Base-by-base conservation (phyloP, 805 yeast species). In the Ascoidea asiatica region DNA sequence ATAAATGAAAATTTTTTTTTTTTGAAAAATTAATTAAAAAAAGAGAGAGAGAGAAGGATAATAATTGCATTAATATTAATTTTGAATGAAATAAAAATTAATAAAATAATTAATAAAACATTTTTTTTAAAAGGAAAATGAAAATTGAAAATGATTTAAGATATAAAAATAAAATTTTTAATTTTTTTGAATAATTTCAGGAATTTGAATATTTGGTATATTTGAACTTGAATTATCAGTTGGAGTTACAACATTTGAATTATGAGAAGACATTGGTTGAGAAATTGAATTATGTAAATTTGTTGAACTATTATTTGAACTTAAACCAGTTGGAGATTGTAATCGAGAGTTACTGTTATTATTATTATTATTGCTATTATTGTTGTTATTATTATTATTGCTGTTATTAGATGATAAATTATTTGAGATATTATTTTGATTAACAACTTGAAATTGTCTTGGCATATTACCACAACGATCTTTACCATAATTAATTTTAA, bases 401-500 rank as follows among this genome's bases (percentile, higher is more conserved):
- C 15, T 29, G 15, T 29, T 29, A 3, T 29, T 29, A 29, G 8
- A 11, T 11, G 8, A 11, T 8, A 11, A 11, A 15, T 29, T 29
- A 15, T 29, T 23, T 6, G 6, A 7, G 11, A 7, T 23, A 11
- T 23, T 29, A 15, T 29, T 29, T 29, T 8, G 15, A 38, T 43
- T 39, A 21, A 37, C 19, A 15, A 44, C 18, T 37, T 47, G 48
- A 29, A 77, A 77, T 59, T 81, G 90, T 56, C 95, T 73, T 42
- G 97, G 96, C 48, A 87, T 78, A 57, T 89, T 87, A 23, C 97
- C 97, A 62, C 97, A 90, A 56, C 98, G 73, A 59, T 87, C 95
- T 58, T 88, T 88, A 43, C 97, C 97, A 59, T 84, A 89, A 59
- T 88, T 87, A 53, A 90, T 82, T 61, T 86, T 86, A 54, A 88